Evolutionary conservation across 2,329 filamentous ascomycete genomes (phyloP).

Genomic region (Trichoderma guizhouense): DNA sequence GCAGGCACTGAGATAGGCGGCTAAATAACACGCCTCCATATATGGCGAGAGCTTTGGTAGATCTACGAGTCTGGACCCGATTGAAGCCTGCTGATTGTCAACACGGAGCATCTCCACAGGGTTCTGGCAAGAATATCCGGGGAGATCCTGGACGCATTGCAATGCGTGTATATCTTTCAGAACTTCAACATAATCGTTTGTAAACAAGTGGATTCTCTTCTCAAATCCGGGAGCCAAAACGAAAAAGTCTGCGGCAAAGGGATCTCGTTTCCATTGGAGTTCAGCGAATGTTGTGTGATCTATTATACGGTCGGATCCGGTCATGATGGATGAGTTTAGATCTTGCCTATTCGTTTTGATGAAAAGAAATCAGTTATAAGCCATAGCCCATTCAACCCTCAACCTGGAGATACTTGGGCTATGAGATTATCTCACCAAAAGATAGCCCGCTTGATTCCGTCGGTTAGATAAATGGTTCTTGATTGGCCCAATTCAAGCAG

Average conservation of each 20-base stretch:
- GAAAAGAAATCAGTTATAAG: background rate
- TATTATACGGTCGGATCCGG: background rate
- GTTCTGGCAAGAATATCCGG: background rate
- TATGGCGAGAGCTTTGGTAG: background rate
- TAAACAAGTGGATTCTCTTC: background rate
- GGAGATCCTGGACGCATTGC: background rate
- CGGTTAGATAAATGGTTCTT: background rate
- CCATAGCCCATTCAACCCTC: no score
- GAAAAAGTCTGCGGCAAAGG: background rate
- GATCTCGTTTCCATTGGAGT: background rate
- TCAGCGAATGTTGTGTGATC: background rate
- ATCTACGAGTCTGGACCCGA: background rate
- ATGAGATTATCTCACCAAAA: background rate
- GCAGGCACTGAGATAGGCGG: background rate
- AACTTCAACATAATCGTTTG: background rate
- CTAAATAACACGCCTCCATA: background rate
- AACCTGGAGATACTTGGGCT: no score
- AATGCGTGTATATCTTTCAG: background rate
- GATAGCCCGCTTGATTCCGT: background rate
- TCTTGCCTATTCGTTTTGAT: background rate
- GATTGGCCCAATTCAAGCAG: background rate
- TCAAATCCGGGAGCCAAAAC: background rate
- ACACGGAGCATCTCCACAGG: background rate
- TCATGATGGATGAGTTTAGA: background rate
- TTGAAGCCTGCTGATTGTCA: background rate